Base-by-base conservation (phyloP, 768 basidiomycete genomes). In the Lactarius quietus region DNA sequence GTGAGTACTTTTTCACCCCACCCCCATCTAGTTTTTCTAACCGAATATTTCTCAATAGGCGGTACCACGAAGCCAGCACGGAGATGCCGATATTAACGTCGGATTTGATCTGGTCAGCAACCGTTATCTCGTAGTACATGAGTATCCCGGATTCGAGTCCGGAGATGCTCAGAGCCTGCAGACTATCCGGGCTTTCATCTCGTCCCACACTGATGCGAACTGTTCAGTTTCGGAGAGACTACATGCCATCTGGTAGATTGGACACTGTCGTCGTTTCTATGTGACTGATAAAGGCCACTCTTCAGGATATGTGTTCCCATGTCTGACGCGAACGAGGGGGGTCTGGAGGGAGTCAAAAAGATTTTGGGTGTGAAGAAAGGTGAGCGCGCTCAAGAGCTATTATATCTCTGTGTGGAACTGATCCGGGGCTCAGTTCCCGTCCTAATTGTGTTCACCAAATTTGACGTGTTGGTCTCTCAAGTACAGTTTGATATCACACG, bases 221-320 rank as follows among this genome's bases (percentile, higher is more conserved):
- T 29, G 35, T 20, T 4, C 55, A 41, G 10, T 2, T 17, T 51
- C 64, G 23, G 38, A 65, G 33, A 65, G 55, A 33, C 28, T 61
- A 7, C 64, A 65, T 7, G 64, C 59, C 10, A 65, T 65, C 23
- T 65, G 59, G 64, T 65, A 57, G 17, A 23, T 26, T 48, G 23
- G 36, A 5, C 18, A 10, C 3, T 17, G 9, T 54, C 7, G 7
- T 20, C 29, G 7, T 18, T 28, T 29, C n/a, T 6, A 26, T 17
- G 33, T 35, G 29, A 8, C 59, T 65, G 23, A 65, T 35, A 6
- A 41, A 31, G 18, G 23, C 31, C 18, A 57, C 23, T 48, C 3
- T 0, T 20, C n/a, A 65, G 64, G 64, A 41, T 65, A 41, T 65
- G 64, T 36, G 18, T 61, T 9, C 33, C 64, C 3, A n/a, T 39